Evolutionary conservation across 179 eudicot species (phyloP).

Genomic region (Sideroxylon spinosum): DNA sequence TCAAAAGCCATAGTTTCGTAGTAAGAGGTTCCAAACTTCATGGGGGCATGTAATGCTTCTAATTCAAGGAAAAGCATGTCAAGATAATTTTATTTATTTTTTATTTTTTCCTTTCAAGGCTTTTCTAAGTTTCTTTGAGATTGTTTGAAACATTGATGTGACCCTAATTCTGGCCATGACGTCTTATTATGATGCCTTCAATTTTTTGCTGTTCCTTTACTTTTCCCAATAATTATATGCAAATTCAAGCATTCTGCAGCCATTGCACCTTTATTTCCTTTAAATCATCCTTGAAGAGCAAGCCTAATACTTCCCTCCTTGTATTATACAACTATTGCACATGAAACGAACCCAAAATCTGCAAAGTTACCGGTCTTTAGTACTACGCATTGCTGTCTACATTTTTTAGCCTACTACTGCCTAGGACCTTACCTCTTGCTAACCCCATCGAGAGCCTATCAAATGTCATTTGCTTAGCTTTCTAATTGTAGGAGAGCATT

Average conservation of each 20-base stretch:
- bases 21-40: not conserved
- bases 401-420: not conserved
- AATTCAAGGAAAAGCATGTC: not conserved
- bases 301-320: not conserved
- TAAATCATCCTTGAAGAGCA: not conserved
- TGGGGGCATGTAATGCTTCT: not conserved
- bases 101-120: no score
- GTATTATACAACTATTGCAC: not conserved
- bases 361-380: not conserved
- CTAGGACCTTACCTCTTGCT: not conserved
- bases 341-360: not conserved
- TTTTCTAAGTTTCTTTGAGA: no score
- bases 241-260: not conserved
- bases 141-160: no score
- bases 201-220: not conserved
- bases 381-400: not conserved
- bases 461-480: not conserved
- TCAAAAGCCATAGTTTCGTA: not conserved
- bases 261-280: not conserved
- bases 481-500: not conserved
- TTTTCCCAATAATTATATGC: not conserved
- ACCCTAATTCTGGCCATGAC: no score
- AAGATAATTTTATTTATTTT: no score
- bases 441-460: not conserved
- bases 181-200: not conserved